Evolutionary conservation across 148 eudicot species (phyloP).

Genomic region (Chenopodium quinoa): DNA sequence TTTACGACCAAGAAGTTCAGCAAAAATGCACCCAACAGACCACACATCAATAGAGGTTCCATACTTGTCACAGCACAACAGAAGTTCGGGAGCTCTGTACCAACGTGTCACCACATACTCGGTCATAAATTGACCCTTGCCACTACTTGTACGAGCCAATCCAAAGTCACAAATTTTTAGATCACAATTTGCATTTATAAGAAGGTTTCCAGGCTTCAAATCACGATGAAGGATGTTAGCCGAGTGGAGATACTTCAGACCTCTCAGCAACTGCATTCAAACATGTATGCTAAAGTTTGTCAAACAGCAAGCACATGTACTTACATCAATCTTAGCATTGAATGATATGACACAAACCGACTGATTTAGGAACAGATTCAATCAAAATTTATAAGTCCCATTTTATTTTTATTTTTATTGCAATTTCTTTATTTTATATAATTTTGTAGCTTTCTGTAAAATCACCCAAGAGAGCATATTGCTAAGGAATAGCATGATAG

Average conservation of each 20-base stretch:
- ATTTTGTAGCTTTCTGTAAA: background rate
- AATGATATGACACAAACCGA: background rate
- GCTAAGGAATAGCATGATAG: background rate
- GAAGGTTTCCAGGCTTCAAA: slow-evolving; percentile 77
- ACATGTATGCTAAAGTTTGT: background rate
- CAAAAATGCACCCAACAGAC: slow-evolving; percentile 77
- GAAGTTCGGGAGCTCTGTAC: slow-evolving; percentile 81
- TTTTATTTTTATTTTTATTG: too few species aligned
- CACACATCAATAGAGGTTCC: slow-evolving; percentile 68
- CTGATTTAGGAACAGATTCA: background rate
- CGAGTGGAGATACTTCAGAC: slow-evolving; percentile 79
- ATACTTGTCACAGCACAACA: slow-evolving; percentile 78
- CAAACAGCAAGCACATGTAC: background rate
- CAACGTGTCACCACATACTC: slow-evolving; percentile 86
- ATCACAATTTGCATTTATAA: slow-evolving; percentile 78
- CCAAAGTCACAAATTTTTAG: slow-evolving; percentile 86
- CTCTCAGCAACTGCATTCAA: slow-evolving; percentile 61
- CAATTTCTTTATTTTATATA: too few species aligned
- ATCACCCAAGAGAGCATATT: background rate
- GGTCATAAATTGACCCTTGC: slow-evolving; percentile 77
- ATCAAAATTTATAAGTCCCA: background rate
- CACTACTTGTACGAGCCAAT: slow-evolving; percentile 68
- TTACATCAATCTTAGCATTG: background rate
- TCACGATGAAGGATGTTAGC: slow-evolving; percentile 87
- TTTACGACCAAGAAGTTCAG: slow-evolving; percentile 69